Evolutionary conservation across 2,329 filamentous ascomycete species (phyloP), one percentile per base, ranked within the genome.

Genomic region (Hymenoscyphus scutula): DNA sequence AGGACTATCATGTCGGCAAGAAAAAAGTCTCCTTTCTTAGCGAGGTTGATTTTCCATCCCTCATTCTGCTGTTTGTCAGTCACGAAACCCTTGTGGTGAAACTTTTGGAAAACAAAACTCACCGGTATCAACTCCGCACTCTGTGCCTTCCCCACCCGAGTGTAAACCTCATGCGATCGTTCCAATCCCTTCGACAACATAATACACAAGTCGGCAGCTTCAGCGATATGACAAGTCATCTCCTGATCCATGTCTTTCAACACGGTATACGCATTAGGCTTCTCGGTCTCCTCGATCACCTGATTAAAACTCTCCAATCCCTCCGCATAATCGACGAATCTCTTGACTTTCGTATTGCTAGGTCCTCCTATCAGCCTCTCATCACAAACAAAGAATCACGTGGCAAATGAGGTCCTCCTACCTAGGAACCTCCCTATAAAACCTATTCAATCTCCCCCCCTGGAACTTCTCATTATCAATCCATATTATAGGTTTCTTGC

Each of bases 401-500:
- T 68, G 64, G 61, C 30, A 17, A 48, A 38, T 19, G 30, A 17
- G 48, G 53, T 27, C 7, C 19, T 62, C 62, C 38, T 53, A 74
- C 72, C 79, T 81, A 17, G 85, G 85, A 23, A 88, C 85, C 70
- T 87, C 84, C 56, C 84, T 79, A 70, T 88, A 88, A 69, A 77
- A 78, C 63, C 77, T 76, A 67, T 81, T 76, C 34, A 85, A 76
- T 51, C 82, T 76, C 4, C 83, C 83, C 30, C 76, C 84, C 27
- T 80, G 74, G 68, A 88, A 87, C 2, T 73, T 70, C 37, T 73
- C 70, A 38, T 83, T 78, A 69, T 88, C 85, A 48, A 87, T 76
- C 86, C 85, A 88, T 58, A 84, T 72, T 56, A 88, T 79, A 15
- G 79, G 79, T 8, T 76, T 73, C 7, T 80, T 75, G 55, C 79